Evolutionary conservation across 148 eudicot species (phyloP), one percentile per base, ranked within the genome.

Genomic region (Hydrangea macrophylla): DNA sequence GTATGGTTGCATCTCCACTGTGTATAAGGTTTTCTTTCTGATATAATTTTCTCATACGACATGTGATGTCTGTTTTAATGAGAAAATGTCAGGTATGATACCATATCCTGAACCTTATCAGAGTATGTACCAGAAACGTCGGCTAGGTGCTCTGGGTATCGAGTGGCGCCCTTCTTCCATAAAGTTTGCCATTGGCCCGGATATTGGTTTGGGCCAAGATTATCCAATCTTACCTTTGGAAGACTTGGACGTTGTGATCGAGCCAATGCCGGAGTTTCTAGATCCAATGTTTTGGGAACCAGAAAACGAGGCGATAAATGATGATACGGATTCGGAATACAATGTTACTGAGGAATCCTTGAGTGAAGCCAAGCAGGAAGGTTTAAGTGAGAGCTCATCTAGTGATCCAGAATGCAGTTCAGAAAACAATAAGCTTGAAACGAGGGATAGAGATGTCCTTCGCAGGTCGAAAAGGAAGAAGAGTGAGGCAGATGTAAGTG

Each of bases 51-150:
- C 65, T 45, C 15, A 69, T 32, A 22, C n/a, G 23, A 23, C 32
- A 23, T 35, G 22, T 55, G 12, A 60, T 27, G 11, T 39, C 28
- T 65, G n/a, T 12, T n/a, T 58, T 24, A 45, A 63, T 77, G 68
- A 6, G 23, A 58, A n/a, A 42, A 70, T 69, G 40, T 27, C 79
- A 94, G 98, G 91, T 83, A 82, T 94, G 99, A 78, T 88, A 65
- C 99, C 99, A 39, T 94, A 94, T 69, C 76, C 89, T 20, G 99
- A 94, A 77, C 97, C 99, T 33, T 94, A 88, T 77, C 99, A 94
- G 75, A 90, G 89, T 71, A 82, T 66, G 73, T 94, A 88, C 64
- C 99, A 94, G 78, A 83, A 82, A 20, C 92, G 86, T 22, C 89
- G 99, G 68, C 81, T 90, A 18, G 97, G 97, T 65, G 89, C 85